Base-by-base conservation (phyloP, 2,329 filamentous ascomycete species). In the Claviceps arundinis region DNA sequence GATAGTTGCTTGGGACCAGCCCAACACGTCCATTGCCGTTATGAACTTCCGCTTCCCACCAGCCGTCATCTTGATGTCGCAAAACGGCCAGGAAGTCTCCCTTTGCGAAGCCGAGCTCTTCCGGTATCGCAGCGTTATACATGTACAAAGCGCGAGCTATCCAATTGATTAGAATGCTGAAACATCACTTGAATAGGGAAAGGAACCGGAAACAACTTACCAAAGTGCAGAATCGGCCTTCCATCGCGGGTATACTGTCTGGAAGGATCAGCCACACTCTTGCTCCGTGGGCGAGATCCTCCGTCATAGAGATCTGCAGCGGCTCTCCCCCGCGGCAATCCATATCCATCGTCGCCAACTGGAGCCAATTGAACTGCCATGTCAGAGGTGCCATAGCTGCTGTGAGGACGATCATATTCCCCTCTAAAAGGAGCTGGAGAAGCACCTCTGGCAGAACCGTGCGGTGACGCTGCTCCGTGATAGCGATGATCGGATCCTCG, bases 31-130 rank as follows among this genome's bases (percentile, higher is more conserved):
- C 80, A 56, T 75, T 78, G 56, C 77, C 75, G 24, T 84, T 83
- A 46, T 90, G 87, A 42, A 96, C 81, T 67, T 96, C 91, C 13
- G 94, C 94, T 71, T 98, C 93, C 93, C 94, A 98, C 93, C 93
- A 98, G 19, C 93, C 93, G 64, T 98, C 93, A 65, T 98, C 93
- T 69, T 98, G 93, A 62, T 95, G 81, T 55, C 90, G 79, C 47
- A 96, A 73, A 14, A 98, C 83, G 2, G 91, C 89, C 14, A 98
- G 75, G 54, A 91, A 82, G 64, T 98, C 94, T 47, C 90, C 90
- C 72, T 98, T 98, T 47, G 77, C 76, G 67, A 98, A 98, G 14
- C 86, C 85, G 19, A 98, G 73, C 69, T 98, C 94, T 65, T 97
- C 93, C 0, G 91, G 89, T 54, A 98, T 98, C 22, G 89, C 91